Conservation (phyloP, 2,329 filamentous ascomycete genomes). For the Thielaviopsis ethacetica region DNA sequence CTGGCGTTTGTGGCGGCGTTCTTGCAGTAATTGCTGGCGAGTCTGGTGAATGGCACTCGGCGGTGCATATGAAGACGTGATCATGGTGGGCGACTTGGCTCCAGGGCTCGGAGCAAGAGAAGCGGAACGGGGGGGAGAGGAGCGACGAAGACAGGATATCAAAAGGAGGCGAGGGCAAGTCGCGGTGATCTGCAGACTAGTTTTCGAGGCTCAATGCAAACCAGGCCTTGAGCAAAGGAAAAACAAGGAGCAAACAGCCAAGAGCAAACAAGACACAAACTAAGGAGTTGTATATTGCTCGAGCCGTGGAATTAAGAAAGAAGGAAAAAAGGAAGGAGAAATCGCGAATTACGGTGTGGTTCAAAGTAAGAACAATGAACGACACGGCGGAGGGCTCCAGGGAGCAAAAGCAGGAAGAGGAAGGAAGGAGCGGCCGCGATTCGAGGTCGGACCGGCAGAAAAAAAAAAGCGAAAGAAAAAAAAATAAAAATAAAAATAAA, state of each 20-base stretch:
- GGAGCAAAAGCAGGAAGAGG: too few relatives aligned
- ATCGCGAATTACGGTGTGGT: background rate
- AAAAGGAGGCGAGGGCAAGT: background rate
- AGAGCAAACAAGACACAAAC: background rate
- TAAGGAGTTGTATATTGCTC: background rate
- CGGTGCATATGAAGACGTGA: constrained; percentile 7
- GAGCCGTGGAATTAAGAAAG: background rate
- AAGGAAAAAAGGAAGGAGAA: background rate
- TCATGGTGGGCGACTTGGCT: constrained; percentile 1
- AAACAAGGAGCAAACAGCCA: background rate
- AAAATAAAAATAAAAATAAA: background rate
- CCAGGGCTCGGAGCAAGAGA: background rate
- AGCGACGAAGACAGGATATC: background rate
- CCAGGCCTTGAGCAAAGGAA: background rate
- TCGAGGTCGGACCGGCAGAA: background rate
- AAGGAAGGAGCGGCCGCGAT: background rate
- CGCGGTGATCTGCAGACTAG: too few relatives aligned
- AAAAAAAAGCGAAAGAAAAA: background rate
- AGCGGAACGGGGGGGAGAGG: background rate
- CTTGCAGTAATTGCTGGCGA: constrained; percentile 16
- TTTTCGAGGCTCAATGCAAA: too few relatives aligned
- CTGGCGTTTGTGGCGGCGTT: constrained; percentile 57
- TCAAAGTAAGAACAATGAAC: background rate
- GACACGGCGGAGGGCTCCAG: too few relatives aligned
- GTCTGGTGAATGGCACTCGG: constrained; percentile 10